Base-by-base conservation (phyloP, 805 yeast genomes). In the Kluyveromyces starmeri region DNA sequence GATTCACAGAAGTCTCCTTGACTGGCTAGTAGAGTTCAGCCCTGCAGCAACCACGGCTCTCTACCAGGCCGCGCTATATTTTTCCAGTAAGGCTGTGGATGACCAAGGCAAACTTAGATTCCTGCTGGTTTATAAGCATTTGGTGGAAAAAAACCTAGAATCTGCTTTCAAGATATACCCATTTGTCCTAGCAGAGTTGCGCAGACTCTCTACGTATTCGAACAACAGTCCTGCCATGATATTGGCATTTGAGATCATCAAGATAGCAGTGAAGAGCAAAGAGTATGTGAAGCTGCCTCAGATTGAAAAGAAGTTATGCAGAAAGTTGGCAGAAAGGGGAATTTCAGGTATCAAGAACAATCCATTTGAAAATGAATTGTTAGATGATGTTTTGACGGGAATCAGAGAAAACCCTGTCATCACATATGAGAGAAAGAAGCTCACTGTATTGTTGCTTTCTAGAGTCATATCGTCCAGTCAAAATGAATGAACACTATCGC, bases 1-100 rank as follows among this genome's bases (percentile, higher is more conserved):
- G n/a, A 46, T 68, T 7, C 76, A 78, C 7, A 47, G 50, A 18
- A 20, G 37, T 3, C 37, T 67, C 20, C 39, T 58, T 8, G 59
- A 53, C 35, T 54, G 61, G 56, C 23, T 64, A 19, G 32, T 52
- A 5, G 49, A 55, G 3, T 58, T 55, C 27, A 32, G 47, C 5
- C 50, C 51, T 6, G 40, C 43, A 13, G 53, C 68, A 0, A 53
- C 51, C 27, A 36, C 64, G 25, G 44, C 63, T 0, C 43, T 65
- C 7, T 51, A 56, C 19, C 65, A 64, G 38, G 58, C 55, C 16
- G 51, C 63, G 2, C 32, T 50, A 2, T 49, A 55, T 32, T 59
- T 64, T 40, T 53, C 48, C 19, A 43, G 53, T 15, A 50, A 53
- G 2, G 40, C 52, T 1, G 48, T 64, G 3, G 65, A 61, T 42